Conservation (phyloP, 768 basidiomycete species). For the Pleurotus giganteus region DNA sequence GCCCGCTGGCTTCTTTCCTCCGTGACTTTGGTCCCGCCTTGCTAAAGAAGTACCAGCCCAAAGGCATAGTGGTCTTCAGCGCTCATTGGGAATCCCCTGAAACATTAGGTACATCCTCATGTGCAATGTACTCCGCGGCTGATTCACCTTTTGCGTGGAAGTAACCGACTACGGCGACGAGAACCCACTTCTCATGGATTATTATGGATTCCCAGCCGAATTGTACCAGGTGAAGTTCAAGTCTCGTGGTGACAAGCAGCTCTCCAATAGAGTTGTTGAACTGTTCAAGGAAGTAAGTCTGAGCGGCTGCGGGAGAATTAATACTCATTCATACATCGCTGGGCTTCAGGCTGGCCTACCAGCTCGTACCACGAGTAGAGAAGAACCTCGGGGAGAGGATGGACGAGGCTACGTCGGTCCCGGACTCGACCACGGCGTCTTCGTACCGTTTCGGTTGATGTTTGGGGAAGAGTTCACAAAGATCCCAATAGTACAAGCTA, state of each 20-base stretch:
- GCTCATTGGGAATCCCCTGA: conserved; percentile 79
- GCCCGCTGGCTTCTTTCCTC: conserved; percentile 58
- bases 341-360: conserved; percentile 45
- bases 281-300: conserved; percentile 49
- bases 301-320: background rate
- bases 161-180: conserved; percentile 78
- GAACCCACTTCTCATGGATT: conserved; percentile 75
- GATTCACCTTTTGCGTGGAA: conserved; percentile 21
- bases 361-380: conserved; percentile 45
- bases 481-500: conserved; percentile 70
- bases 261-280: conserved; percentile 60
- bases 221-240: conserved; percentile 66
- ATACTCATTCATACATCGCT: background rate
- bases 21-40: conserved; percentile 63
- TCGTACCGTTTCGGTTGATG: conserved; percentile 78
- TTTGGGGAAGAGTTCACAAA: conserved; percentile 62
- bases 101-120: conserved; percentile 45
- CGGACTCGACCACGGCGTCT: conserved; percentile 78
- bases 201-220: conserved; percentile 61
- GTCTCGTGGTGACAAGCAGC: conserved; percentile 56
- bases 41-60: conserved; percentile 69
- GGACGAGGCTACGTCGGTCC: conserved; percentile 64
- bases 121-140: background rate
- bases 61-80: conserved; percentile 78
- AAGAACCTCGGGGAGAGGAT: conserved; percentile 61